A percentile compares a stretch with the other conserved stretches of the same genome.
Conservation (phyloP, 441 rosid genomes). For the Arabidopsis hybrid region DNA sequence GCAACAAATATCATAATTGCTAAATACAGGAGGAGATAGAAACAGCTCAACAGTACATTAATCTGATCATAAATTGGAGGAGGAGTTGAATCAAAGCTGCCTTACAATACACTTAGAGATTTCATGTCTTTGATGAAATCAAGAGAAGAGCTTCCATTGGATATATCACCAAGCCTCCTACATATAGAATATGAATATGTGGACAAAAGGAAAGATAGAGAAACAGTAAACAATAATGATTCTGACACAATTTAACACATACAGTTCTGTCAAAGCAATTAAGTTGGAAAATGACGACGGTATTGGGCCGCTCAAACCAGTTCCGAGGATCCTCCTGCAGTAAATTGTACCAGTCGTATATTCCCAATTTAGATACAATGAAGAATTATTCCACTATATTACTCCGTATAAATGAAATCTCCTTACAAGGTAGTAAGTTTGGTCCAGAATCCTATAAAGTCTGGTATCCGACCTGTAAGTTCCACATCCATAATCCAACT, state of each 20-base stretch:
- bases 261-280: constrained; percentile 61
- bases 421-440: constrained; percentile 60
- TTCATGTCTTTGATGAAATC: constrained; percentile 56
- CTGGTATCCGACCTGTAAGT: constrained; percentile 71
- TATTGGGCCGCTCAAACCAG: constrained; percentile 66
- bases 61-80: neutral
- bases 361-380: neutral
- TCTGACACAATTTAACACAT: constrained; percentile 38
- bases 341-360: neutral
- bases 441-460: constrained; percentile 73
- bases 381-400: neutral
- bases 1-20: constrained; percentile 7
- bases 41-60: neutral
- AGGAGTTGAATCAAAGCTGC: constrained; percentile 4
- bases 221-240: neutral
- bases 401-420: neutral
- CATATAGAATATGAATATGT: constrained; percentile 11
- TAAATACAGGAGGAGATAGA: neutral
- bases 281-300: constrained; percentile 65
- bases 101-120: constrained; percentile 58
- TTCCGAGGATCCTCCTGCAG: constrained; percentile 71
- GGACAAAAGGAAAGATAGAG: neutral
- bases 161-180: constrained; percentile 59
- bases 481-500: constrained; percentile 69
- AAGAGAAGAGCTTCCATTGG: constrained; percentile 54